Conservation (phyloP, 1,284 basidiomycete genomes). For the Ceratobasidium sp. region DNA sequence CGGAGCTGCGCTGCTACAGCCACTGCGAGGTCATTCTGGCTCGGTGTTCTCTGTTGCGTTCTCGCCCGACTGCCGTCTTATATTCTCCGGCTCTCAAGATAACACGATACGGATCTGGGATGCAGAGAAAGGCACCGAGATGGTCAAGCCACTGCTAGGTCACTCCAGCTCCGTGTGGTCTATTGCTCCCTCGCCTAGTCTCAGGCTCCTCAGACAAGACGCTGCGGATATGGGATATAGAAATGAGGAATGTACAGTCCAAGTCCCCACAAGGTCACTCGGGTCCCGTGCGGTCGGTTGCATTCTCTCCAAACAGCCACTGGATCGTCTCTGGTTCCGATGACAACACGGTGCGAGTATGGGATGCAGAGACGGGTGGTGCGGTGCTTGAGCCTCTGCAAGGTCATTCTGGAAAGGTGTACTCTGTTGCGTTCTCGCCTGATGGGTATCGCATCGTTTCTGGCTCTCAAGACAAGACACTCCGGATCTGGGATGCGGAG, state of each 20-base stretch:
- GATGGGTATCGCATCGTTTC: neutral
- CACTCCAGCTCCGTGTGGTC: neutral
- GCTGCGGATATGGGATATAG: conserved; percentile 1
- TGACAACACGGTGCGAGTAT: too few relatives aligned
- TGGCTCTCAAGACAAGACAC: conserved; percentile 5
- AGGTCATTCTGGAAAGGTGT: too few relatives aligned
- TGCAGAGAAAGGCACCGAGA: too few relatives aligned
- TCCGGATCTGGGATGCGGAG: neutral
- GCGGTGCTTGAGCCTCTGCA: too few relatives aligned
- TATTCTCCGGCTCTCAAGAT: conserved; percentile 21
- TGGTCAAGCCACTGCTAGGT: conserved; percentile 22
- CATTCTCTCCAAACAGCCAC: too few relatives aligned
- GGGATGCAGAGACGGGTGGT: too few relatives aligned
- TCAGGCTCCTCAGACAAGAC: conserved; percentile 9
- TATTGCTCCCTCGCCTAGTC: neutral
- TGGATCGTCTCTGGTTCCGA: too few relatives aligned
- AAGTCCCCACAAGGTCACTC: too few relatives aligned
- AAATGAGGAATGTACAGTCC: neutral
- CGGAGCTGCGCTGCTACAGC: too few relatives aligned
- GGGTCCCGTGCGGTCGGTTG: too few relatives aligned
- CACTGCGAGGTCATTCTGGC: conserved; percentile 14
- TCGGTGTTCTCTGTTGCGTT: conserved; percentile 22
- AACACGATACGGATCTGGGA: conserved; percentile 38
- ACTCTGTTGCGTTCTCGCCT: too few relatives aligned
- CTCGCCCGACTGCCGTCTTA: conserved; percentile 17